A percentile compares a stretch with the other conserved stretches of the same genome.
phyloP scores from a whole-genome alignment of 805 yeast genomes.

The Kregervanrija delftensis region DNA sequence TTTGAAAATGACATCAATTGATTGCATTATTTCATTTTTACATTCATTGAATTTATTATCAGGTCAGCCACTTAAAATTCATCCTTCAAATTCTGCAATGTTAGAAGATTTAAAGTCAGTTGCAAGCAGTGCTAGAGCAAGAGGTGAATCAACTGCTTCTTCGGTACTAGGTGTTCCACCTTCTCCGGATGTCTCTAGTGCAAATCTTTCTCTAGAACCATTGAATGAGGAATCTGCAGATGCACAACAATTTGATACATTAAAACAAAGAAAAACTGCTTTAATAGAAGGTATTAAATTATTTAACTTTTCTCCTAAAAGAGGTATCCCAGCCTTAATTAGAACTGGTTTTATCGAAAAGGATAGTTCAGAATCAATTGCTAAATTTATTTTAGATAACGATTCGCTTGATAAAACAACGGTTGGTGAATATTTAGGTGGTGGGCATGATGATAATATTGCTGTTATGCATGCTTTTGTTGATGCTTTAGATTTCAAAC shows the following conservation, averaged over 20 bases:
- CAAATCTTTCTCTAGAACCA: slow-evolving; percentile 11
- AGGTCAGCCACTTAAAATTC: slow-evolving; percentile 38
- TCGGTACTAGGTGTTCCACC: slow-evolving; percentile 12
- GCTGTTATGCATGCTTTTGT: slow-evolving; percentile 91
- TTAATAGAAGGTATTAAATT: slow-evolving; percentile 68
- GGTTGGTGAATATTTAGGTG: slow-evolving; percentile 91
- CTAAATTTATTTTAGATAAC: slow-evolving; percentile 58
- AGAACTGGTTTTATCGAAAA: slow-evolving; percentile 56
- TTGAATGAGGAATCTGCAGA: slow-evolving; percentile 25
- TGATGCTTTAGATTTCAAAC: slow-evolving; percentile 73
- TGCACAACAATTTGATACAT: slow-evolving; percentile 73
- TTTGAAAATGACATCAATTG: slow-evolving; percentile 73
- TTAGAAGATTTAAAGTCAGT: slow-evolving; percentile 7
- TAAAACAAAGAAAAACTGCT: slow-evolving; percentile 77
- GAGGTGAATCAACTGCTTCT: slow-evolving; percentile 20
- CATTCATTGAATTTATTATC: slow-evolving; percentile 84
- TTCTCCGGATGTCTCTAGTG: slow-evolving; percentile 18
- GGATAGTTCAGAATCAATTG: slow-evolving; percentile 61
- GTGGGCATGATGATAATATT: slow-evolving; percentile 70
- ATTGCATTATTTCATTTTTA: slow-evolving; percentile 74
- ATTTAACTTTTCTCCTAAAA: slow-evolving; percentile 81
- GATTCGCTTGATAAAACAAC: slow-evolving; percentile 76
- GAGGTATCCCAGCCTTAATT: slow-evolving; percentile 61
- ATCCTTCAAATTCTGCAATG: not conserved
- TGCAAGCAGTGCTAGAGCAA: slow-evolving; percentile 1